Percentiles rank a stretch among this genome's conserved stretches.
Conservation (phyloP, 441 rosid genomes). For the Mallotus japonicus region DNA sequence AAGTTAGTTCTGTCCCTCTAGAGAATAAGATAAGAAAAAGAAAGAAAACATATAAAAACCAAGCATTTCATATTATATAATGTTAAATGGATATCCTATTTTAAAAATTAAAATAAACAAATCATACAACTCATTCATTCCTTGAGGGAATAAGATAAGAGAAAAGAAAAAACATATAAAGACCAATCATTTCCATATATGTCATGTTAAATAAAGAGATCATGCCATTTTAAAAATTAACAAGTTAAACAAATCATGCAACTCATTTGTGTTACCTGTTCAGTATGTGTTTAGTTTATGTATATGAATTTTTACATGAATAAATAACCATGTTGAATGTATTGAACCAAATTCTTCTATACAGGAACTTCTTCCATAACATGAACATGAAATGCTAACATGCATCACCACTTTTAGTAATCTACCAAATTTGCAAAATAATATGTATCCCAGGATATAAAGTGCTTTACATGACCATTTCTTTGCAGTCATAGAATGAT, state of each 20-base stretch:
- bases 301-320: slow-evolving; percentile 11
- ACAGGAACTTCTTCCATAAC: not conserved
- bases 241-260: not conserved
- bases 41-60: not conserved
- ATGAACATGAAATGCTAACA: not conserved
- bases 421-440: not conserved
- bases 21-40: not conserved
- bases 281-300: not conserved
- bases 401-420: not conserved
- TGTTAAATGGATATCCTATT: not conserved
- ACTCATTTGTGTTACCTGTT: not conserved
- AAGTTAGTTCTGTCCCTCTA: not conserved
- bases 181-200: not conserved
- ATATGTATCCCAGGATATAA: not conserved
- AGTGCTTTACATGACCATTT: not conserved
- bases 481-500: slow-evolving; percentile 2
- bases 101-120: not conserved
- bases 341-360: not conserved
- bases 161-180: not conserved
- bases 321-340: not conserved
- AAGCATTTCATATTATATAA: not conserved
- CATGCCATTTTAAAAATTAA: not conserved
- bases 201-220: not conserved
- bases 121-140: not conserved
- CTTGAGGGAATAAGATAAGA: not conserved